Evolutionary conservation across 1,284 basidiomycete species (phyloP), one percentile per base, ranked within the genome.

Genomic region (Apiotrichum sp.): DNA sequence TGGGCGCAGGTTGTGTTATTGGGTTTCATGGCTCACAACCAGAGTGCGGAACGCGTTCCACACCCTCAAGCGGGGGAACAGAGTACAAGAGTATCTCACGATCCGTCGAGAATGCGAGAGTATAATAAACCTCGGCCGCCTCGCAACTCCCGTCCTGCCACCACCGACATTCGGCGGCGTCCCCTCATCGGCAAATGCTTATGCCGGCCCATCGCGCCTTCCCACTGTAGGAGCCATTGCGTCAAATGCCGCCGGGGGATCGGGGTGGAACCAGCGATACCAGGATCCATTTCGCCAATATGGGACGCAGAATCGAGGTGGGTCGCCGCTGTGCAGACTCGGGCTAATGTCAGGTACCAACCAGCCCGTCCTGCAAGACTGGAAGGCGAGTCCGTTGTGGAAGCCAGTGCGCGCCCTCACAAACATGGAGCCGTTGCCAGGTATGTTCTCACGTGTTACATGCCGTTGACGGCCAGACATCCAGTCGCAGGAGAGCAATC

Each of bases 331-430:
- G 6, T 16, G 33, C 9, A 13, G 34, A 36, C 31, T 10, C 9
- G 35, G 3, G 47, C 50, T 48, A 38, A 48, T 36, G 6, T 7
- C 33, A 50, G 45, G 14, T 10, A 14, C 47, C 5, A 38, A n/a
- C 13, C 35, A 3, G 6, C 35, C 59, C 1, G 50, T 42, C 0
- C 52, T 75, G 16, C 61, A 59, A 13, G 69, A 74, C 38, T 77
- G 75, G 75, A 74, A 73, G 55, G 34, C 63, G 3, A 72, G 68
- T 42, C 73, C 75, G 1, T 67, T 74, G 65, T 77, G 73, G 72
- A 75, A 70, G 53, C 71, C 73, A 3, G 57, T 75, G 38, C 64
- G 64, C 50, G 75, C 75, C 0, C 44, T 75, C 41, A 69, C 71
- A 0, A 59, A 58, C 22, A 70, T 74, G 68, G 67, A 71, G 47